Base-by-base conservation (phyloP, 805 yeast species). In the Ogataea angusta region DNA sequence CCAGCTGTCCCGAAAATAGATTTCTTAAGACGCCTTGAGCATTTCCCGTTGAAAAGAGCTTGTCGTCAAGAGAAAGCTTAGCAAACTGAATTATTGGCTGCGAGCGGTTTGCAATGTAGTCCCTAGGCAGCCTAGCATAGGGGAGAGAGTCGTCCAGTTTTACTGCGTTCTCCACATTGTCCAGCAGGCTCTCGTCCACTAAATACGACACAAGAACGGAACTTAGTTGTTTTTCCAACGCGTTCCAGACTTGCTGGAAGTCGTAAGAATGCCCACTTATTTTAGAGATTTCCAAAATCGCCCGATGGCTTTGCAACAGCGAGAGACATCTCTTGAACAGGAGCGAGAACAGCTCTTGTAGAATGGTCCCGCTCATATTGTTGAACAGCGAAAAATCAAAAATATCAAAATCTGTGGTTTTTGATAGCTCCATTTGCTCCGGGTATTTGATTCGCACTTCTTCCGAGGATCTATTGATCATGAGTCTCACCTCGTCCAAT, bases 341-440 rank as follows among this genome's bases (percentile, higher is more conserved):
- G 7, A 78, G 70, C 60, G 85, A 78, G 47, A 85, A 83, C 29
- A 88, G 70, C 46, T 86, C 88, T 48, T 81, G 78, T 23, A 89
- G 63, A 1, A 86, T 71, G 0, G 73, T 59, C 0, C 66, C 53
- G 45, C 18, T 57, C 52, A 25, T 64, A 45, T 42, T 65, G 64
- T 40, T 46, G 25, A 49, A 30, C 3, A 44, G 41, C 10, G 47
- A 42, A 29, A 46, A 42, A 22, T 52, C 55, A 9, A 52, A 44
- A 14, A 48, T 4, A 29, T 43, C 44, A 5, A 41, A 13, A 4
- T 51, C 42, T 2, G 46, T 25, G 12, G 51, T 30, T 6, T 52
- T 44, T 10, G 48, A 32, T 36, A 58, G 36, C 37, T 58, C 60
- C 28, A 54, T 40, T 28, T 60, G 64, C 12, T 60, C 54, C 2